These are phyloP conservation scores for Penicillium dipodomyicola DNA, from an alignment of 495 filamentous ascomycete genomes.

Conservation along the genomic window DNA sequence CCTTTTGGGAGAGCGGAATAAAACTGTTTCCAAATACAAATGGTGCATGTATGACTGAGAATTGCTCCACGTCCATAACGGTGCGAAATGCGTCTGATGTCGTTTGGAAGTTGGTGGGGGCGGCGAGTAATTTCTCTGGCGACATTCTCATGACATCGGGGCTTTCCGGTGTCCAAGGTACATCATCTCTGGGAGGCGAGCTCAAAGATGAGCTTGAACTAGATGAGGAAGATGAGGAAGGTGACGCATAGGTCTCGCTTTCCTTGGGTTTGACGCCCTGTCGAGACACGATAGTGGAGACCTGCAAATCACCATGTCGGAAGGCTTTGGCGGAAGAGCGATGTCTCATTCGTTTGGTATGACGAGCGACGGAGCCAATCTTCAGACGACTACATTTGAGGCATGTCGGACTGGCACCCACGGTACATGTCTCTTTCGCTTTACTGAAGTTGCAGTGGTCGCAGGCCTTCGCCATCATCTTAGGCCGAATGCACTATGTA, in stretches of 20 bases:
- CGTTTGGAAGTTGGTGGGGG: constrained; percentile 19
- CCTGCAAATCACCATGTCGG: constrained; percentile 21
- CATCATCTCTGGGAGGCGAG: constrained; percentile 9
- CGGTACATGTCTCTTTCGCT: constrained; percentile 25
- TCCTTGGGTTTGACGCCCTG: constrained; percentile 4
- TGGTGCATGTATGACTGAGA: constrained; percentile 26
- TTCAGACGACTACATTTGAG: constrained; percentile 29
- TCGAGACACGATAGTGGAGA: constrained; percentile 21
- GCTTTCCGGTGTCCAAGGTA: constrained; percentile 8
- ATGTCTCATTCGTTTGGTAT: constrained; percentile 25
- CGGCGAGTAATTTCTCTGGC: constrained; percentile 24
- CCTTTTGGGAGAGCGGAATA: constrained; percentile 18
- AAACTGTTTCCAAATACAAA: constrained; percentile 27
- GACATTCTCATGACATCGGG: constrained; percentile 8
- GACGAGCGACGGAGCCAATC: constrained; percentile 24
- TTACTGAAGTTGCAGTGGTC: constrained; percentile 26
- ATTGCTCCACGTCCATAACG: constrained; percentile 25
- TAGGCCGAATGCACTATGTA: neutral
- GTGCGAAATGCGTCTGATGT: constrained; percentile 27
- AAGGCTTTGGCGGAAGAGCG: constrained; percentile 18
- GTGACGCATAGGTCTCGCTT: constrained; percentile 9
- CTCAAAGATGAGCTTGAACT: constrained; percentile 11
- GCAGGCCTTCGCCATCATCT: constrained; percentile 29
- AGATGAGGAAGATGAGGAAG: constrained; percentile 8
- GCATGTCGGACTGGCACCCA: constrained; percentile 22